Conservation (phyloP, 2,329 filamentous ascomycete genomes). For the Aspergillus awamori region DNA sequence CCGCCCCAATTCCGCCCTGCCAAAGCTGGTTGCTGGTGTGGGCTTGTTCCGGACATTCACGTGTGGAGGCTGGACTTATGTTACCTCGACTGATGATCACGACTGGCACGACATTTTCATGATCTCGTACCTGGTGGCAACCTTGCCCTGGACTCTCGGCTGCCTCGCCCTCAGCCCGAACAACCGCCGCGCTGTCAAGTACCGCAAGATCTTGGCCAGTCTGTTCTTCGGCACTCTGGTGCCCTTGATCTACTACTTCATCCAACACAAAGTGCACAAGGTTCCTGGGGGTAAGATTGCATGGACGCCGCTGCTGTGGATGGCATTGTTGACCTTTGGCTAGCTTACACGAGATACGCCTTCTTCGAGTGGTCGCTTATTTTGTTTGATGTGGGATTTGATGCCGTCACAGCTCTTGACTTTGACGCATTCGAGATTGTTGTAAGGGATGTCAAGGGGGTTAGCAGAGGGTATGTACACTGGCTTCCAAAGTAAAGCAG, state of each 20-base stretch:
- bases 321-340: slow-evolving; percentile 10
- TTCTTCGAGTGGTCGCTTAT: slow-evolving; percentile 98
- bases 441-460: slow-evolving; percentile 83
- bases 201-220: slow-evolving; percentile 79
- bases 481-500: slow-evolving; percentile 83
- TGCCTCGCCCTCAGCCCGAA: slow-evolving; percentile 85
- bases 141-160: slow-evolving; percentile 91
- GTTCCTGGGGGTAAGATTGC: slow-evolving; percentile 78
- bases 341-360: slow-evolving; percentile 94
- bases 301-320: background rate
- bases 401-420: slow-evolving; percentile 90
- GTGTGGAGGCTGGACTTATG: slow-evolving; percentile 97
- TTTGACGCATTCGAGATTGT: slow-evolving; percentile 87
- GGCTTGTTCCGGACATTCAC: slow-evolving; percentile 88
- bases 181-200: slow-evolving; percentile 80
- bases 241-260: slow-evolving; percentile 93
- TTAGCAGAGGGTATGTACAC: slow-evolving; percentile 97
- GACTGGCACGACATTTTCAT: slow-evolving; percentile 99
- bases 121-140: slow-evolving; percentile 95
- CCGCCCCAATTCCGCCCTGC: slow-evolving; percentile 71
- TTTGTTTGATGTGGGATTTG: slow-evolving; percentile 92
- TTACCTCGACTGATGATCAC: slow-evolving; percentile 97
- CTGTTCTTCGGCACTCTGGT: slow-evolving; percentile 90
- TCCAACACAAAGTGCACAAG: slow-evolving; percentile 96
- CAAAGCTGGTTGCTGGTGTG: slow-evolving; percentile 77